A percentile compares a stretch with the other conserved stretches of the same genome.
Evolutionary conservation across 495 filamentous ascomycete species (phyloP).

Genomic region (Trichoderma asperelloides): DNA sequence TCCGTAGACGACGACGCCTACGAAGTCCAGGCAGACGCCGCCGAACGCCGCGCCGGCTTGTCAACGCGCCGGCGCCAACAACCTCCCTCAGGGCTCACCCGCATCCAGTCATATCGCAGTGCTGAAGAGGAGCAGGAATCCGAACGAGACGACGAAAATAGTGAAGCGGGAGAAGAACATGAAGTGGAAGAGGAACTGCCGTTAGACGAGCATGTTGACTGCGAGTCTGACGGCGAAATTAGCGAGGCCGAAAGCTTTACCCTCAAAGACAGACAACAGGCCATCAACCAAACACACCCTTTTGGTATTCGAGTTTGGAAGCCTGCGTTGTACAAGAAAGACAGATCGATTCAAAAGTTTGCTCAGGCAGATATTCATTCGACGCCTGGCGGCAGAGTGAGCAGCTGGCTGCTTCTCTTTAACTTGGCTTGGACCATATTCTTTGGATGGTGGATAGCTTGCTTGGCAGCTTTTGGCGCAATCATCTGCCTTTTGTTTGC

Average conservation of each 20-base stretch:
- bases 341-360: constrained; percentile 87
- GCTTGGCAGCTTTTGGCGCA: constrained; percentile 64
- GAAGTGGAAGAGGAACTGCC: constrained; percentile 27
- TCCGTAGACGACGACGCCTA: constrained; percentile 85
- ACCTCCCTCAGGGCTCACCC: constrained; percentile 49
- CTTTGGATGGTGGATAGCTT: constrained; percentile 96
- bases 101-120: constrained; percentile 45
- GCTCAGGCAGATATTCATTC: constrained; percentile 98
- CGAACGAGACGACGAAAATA: constrained; percentile 22
- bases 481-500: constrained; percentile 70
- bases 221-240: constrained; percentile 50
- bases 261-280: constrained; percentile 87
- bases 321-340: constrained; percentile 95
- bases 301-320: constrained; percentile 99
- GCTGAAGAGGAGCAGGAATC: constrained; percentile 20
- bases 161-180: constrained; percentile 19
- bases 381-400: constrained; percentile 81
- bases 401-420: constrained; percentile 69
- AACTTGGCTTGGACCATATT: constrained; percentile 85
- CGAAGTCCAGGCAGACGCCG: constrained; percentile 63
- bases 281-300: constrained; percentile 97
- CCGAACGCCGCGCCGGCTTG: constrained; percentile 43
- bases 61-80: constrained; percentile 60
- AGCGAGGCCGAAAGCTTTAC: constrained; percentile 81
- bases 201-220: constrained; percentile 32